Base-by-base conservation (phyloP, 768 basidiomycete genomes). In the Boletus rubescentipes region DNA sequence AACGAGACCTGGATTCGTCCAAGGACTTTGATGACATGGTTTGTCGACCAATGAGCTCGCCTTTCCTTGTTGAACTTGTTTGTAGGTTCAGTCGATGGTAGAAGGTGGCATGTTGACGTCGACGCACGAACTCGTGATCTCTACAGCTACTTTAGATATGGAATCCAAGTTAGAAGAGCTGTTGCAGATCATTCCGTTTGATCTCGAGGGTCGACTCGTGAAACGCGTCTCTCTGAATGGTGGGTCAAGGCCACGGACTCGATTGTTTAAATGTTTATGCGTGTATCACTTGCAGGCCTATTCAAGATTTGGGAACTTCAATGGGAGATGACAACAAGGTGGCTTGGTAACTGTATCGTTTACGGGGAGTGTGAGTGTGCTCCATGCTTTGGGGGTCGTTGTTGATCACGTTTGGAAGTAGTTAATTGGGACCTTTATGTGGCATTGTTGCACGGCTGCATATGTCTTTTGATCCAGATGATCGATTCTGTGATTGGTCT, bases 11-110 rank as follows among this genome's bases (percentile, higher is more conserved):
- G n/a, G 59, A 71, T 4, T 67, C 69, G 10, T 61, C 72, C 12
- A 63, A 73, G 30, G 87, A 90, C 65, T 78, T 89, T 43, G 63
- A 72, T 34, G 75, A 77, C 36, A 86, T 87, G 87, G 88, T 88
- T 46, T 1, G 76, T 57, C 9, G n/a, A 23, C 9, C 1, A 4
- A 20, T 26, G 5, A 20, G 35, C 7, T 30, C 2, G 5, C n/a
- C 31, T 15, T 12, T 12, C 12, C 39, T 20, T 26, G 18, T 46
- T 65, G 43, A 21, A 42, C 14, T 43, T 34, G n/a, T 45, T 37
- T 35, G 12, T 39, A 89, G 86, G 73, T 81, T 20, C 69, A 72
- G n/a, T 77, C 79, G 47, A 70, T 83, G 34, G 69, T 79, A 1
- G 61, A 73, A 2, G 78, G 78, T 0, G 75, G 75, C 12, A 62